Evolutionary conservation across 202 grass and related monocot genomes (phyloP).

Genomic region (Hordeum pubiflorum): DNA sequence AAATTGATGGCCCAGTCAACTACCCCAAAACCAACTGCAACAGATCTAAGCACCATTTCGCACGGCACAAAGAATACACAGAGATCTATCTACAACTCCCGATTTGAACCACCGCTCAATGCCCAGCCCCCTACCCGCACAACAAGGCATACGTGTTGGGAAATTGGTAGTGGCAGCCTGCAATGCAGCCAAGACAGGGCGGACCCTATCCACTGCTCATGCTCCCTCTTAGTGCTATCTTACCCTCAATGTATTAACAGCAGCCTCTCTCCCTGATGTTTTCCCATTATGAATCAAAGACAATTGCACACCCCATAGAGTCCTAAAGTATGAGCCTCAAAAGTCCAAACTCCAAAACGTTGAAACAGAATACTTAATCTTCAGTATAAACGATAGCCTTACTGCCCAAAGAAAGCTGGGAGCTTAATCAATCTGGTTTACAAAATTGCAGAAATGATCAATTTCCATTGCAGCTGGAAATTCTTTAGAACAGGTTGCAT

Average conservation of each 20-base stretch:
- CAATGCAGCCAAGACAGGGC: background rate
- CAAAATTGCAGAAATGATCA: background rate
- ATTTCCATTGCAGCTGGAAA: slow-evolving; percentile 9
- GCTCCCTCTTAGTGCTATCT: background rate
- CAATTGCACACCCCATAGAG: background rate
- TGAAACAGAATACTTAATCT: background rate
- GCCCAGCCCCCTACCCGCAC: too few species aligned
- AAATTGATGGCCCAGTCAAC: background rate
- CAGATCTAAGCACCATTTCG: slow-evolving; percentile 18
- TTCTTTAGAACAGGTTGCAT: slow-evolving; percentile 11
- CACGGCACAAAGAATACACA: background rate
- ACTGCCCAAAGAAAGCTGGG: background rate
- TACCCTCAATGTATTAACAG: background rate
- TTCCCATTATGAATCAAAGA: background rate
- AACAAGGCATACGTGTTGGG: too few species aligned
- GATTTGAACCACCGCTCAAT: background rate
- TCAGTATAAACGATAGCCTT: background rate
- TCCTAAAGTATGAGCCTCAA: background rate
- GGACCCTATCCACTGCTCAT: background rate
- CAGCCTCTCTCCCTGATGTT: background rate
- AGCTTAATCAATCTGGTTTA: background rate
- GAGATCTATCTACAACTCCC: background rate
- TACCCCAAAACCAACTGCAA: background rate
- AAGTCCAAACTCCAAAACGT: background rate
- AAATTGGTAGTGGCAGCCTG: background rate